Percentiles rank a stretch among this genome's conserved stretches.
These are phyloP conservation scores for Boletus tylopilopsis DNA, from an alignment of 768 basidiomycete species.

Conservation along the genomic window DNA sequence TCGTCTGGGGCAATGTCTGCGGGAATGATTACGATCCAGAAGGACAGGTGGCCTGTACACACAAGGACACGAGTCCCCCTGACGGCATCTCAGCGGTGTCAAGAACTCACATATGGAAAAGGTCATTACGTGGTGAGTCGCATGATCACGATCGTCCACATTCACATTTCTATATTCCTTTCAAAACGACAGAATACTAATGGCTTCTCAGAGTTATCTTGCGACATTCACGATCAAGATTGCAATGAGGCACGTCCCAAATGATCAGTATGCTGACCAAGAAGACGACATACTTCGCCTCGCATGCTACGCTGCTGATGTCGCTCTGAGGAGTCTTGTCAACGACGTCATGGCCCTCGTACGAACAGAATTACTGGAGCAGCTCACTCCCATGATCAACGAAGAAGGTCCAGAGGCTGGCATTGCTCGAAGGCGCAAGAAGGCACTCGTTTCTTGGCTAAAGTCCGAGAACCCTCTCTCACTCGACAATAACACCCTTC, in stretches of 20 bases:
- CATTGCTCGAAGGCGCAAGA: not conserved
- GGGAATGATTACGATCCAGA: not conserved
- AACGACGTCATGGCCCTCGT: not conserved
- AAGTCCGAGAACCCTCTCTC: not conserved
- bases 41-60: not conserved
- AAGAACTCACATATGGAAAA: not conserved
- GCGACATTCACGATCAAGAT: not conserved
- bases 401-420: not conserved
- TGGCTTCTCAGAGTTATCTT: not conserved
- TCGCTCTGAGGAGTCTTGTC: not conserved
- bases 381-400: not conserved
- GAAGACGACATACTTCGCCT: not conserved
- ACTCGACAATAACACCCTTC: not conserved
- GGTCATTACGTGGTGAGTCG: not conserved
- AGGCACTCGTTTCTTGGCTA: not conserved
- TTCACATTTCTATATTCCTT: too few relatives aligned
- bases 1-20: not conserved
- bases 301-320: not conserved
- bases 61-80: not conserved
- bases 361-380: not conserved
- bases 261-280: not conserved
- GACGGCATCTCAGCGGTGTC: not conserved
- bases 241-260: not conserved
- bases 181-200: too few relatives aligned
- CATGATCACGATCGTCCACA: not conserved